phyloP scores from a whole-genome alignment of 148 eudicot genomes.

The Euryodendron excelsum region DNA sequence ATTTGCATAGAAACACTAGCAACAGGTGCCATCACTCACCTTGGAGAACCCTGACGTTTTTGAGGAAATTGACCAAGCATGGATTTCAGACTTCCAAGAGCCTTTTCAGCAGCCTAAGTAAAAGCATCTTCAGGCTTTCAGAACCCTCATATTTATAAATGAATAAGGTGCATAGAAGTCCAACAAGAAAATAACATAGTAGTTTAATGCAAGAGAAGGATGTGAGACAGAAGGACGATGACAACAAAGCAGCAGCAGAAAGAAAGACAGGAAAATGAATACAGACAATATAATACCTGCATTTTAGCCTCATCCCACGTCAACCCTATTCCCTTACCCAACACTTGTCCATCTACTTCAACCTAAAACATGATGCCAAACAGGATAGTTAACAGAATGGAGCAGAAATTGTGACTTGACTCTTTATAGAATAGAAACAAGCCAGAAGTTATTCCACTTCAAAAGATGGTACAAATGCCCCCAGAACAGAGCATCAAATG shows the following conservation, averaged over 20 bases:
- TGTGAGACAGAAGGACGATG: no score
- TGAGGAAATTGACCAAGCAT: slow-evolving; percentile 48
- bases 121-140: slow-evolving; percentile 9
- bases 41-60: slow-evolving; percentile 69
- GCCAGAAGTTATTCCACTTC: neutral
- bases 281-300: slow-evolving; percentile 44
- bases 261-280: neutral
- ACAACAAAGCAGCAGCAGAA: no score
- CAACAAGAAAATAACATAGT: neutral
- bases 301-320: slow-evolving; percentile 82
- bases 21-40: slow-evolving; percentile 39
- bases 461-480: neutral
- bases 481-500: neutral
- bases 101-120: slow-evolving; percentile 75
- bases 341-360: slow-evolving; percentile 77
- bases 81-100: slow-evolving; percentile 57
- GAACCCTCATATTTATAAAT: no score
- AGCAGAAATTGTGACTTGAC: neutral
- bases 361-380: slow-evolving; percentile 43
- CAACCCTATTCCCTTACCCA: slow-evolving; percentile 68
- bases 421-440: neutral
- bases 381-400: neutral
- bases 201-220: neutral
- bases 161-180: no score
- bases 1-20: neutral